Evolutionary conservation across 1,284 basidiomycete species (phyloP).

Genomic region (Xanthoconium separans): DNA sequence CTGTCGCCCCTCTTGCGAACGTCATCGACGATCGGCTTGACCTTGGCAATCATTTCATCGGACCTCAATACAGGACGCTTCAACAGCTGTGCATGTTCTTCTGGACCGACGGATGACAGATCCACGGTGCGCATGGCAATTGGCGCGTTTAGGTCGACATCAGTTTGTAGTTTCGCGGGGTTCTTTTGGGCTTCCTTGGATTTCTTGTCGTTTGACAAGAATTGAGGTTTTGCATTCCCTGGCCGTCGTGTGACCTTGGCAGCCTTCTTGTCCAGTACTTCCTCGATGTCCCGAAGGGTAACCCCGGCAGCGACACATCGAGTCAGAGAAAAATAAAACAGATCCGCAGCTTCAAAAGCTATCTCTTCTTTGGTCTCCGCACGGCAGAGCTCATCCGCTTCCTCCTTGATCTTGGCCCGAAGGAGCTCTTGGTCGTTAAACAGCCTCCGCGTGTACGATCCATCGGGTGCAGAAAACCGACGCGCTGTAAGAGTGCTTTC

Average conservation of each 20-base stretch:
- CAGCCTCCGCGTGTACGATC: conserved; percentile 89
- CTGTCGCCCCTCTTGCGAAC: conserved; percentile 85
- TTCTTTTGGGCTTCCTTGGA: conserved; percentile 29
- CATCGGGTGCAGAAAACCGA: conserved; percentile 76
- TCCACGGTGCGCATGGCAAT: conserved; percentile 80
- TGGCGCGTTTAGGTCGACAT: conserved; percentile 37
- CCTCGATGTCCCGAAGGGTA: conserved; percentile 82
- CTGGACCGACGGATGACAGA: conserved; percentile 51
- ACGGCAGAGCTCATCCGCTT: conserved; percentile 93
- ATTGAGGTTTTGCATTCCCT: conserved; percentile 94
- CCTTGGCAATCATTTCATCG: conserved; percentile 92
- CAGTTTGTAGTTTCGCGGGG: conserved; percentile 24
- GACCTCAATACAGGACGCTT: conserved; percentile 92
- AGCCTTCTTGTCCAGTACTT: conserved; percentile 83
- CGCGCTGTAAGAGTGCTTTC: conserved; percentile 81
- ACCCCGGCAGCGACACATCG: conserved; percentile 89
- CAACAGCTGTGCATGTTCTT: conserved; percentile 72
- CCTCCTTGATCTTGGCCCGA: conserved; percentile 95
- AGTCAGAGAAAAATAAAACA: conserved; percentile 92
- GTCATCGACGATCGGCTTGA: conserved; percentile 91
- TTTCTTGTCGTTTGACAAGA: conserved; percentile 44
- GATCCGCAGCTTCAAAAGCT: conserved; percentile 96
- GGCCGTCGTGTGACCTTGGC: conserved; percentile 85
- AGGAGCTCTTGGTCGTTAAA: conserved; percentile 85
- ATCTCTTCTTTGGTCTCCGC: conserved; percentile 83